A percentile compares a stretch with the other conserved stretches of the same genome.
Evolutionary conservation across 768 basidiomycete genomes (phyloP).

Genomic region (Amyloporia xantha): DNA sequence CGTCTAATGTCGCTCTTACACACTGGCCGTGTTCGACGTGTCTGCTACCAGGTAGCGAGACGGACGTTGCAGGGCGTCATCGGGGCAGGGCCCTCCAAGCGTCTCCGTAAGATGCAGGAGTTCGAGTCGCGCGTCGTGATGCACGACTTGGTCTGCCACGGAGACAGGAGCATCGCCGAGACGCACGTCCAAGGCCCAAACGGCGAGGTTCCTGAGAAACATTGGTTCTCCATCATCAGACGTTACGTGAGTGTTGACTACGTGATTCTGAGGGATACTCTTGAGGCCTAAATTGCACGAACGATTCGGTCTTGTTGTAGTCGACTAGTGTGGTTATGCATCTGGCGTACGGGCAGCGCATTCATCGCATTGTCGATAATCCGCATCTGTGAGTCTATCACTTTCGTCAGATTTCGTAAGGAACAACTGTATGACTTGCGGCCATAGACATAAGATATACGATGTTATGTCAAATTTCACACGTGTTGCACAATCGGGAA

Average conservation of each 20-base stretch:
- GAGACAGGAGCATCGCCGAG: slow-evolving; percentile 1
- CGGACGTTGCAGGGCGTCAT: slow-evolving; percentile 20
- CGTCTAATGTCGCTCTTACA: background rate
- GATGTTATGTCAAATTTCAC: slow-evolving; percentile 23
- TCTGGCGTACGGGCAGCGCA: slow-evolving; percentile 1
- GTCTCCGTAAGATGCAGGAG: slow-evolving; percentile 20
- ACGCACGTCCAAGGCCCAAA: background rate
- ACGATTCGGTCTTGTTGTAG: background rate
- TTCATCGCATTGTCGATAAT: slow-evolving; percentile 1
- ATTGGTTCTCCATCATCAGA: slow-evolving; percentile 26
- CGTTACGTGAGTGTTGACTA: slow-evolving; percentile 19
- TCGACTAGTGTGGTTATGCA: slow-evolving; percentile 1
- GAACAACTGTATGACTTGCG: background rate
- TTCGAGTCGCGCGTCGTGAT: slow-evolving; percentile 23
- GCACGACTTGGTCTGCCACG: slow-evolving; percentile 19
- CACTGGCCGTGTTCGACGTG: no score
- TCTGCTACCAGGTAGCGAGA: slow-evolving; percentile 15
- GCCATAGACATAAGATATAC: slow-evolving; percentile 19
- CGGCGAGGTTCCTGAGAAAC: slow-evolving; percentile 15
- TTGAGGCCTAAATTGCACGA: no score
- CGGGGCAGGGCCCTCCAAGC: slow-evolving; percentile 22
- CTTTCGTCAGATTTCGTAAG: no score
- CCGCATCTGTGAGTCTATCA: slow-evolving; percentile 1
- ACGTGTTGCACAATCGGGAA: slow-evolving; percentile 22
- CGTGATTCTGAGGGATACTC: background rate